Base-by-base conservation (phyloP, 805 yeast species). In the Candida berthetii region DNA sequence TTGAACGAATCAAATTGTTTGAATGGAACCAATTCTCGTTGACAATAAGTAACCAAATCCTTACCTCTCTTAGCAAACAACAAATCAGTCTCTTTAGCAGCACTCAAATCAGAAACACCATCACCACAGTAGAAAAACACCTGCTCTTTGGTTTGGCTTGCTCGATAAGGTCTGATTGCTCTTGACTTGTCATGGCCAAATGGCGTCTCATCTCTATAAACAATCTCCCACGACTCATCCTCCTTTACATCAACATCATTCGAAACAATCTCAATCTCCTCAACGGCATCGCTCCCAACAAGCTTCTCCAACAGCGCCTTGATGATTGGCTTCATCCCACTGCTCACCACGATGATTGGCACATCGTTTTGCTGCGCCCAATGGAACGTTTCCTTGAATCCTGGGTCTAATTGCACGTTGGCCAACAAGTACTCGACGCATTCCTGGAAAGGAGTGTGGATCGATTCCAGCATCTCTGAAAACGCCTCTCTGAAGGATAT, bases 151-250 rank as follows among this genome's bases (percentile, higher is more conserved):
- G 44, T n/a, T 43, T 55, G 51, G 7, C 49, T 46, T 17, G 60
- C 58, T 60, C 57, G 65, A 45, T 61, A 62, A 18, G 58, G 59
- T 41, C 76, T 72, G 53, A 93, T 91, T 24, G 93, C 83, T 42
- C 76, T 72, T 25, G 96, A 81, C 68, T 93, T 93, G 65, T 93
- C 97, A 62, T 93, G 99, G 39, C 99, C 99, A 61, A 88, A 90
- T 13, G 80, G 71, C 10, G 96, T 76, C 42, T 84, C 88, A 64
- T 93, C 96, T 52, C 82, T 78, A 69, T 82, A 93, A 25, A 82
- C 76, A 48, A 93, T 91, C 40, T 80, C 77, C 99, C 98, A 93
- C 31, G 74, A 58, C 28, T 76, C 75, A 37, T 80, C 75, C 3
- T 62, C 74, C 16, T 73, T 68, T 32, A 76, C 57, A 27, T 71